Evolutionary conservation across 805 yeast species (phyloP).

Genomic region (Debaryomyces castellii): DNA sequence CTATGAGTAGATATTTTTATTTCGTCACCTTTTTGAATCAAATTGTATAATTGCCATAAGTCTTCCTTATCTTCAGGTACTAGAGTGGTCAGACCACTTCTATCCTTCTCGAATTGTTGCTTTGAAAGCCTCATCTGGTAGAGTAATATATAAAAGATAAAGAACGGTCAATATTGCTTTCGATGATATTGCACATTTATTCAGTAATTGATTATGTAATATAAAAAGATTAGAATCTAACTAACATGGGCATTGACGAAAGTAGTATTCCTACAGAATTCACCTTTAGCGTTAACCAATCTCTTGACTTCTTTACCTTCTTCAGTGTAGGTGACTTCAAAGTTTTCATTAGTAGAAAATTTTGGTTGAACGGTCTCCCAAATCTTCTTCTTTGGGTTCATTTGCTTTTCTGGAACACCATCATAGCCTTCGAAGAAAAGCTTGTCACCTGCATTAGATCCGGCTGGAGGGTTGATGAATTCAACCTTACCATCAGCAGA

Average conservation of each 20-base stretch:
- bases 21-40: slow-evolving; percentile 74
- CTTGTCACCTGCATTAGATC: slow-evolving; percentile 93
- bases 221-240: slow-evolving; percentile 6
- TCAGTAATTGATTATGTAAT: slow-evolving; percentile 1
- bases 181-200: neutral
- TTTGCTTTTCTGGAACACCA: slow-evolving; percentile 83
- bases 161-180: neutral
- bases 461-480: slow-evolving; percentile 92
- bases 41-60: slow-evolving; percentile 82
- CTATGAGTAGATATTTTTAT: slow-evolving; percentile 68
- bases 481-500: slow-evolving; percentile 76
- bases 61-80: slow-evolving; percentile 90
- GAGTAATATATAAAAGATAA: neutral
- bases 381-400: slow-evolving; percentile 97
- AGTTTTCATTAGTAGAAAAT: slow-evolving; percentile 74
- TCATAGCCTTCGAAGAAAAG: slow-evolving; percentile 90
- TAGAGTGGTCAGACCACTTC: slow-evolving; percentile 63
- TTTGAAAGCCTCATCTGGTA: slow-evolving; percentile 51
- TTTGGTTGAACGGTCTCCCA: slow-evolving; percentile 95
- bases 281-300: slow-evolving; percentile 79
- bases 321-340: slow-evolving; percentile 77
- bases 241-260: slow-evolving; percentile 72
- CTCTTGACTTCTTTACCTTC: slow-evolving; percentile 73
- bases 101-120: slow-evolving; percentile 44
- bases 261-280: slow-evolving; percentile 69